These are phyloP conservation scores for Metschnikowia vanudenii DNA, from an alignment of 805 yeast genomes.

Conservation along the genomic window DNA sequence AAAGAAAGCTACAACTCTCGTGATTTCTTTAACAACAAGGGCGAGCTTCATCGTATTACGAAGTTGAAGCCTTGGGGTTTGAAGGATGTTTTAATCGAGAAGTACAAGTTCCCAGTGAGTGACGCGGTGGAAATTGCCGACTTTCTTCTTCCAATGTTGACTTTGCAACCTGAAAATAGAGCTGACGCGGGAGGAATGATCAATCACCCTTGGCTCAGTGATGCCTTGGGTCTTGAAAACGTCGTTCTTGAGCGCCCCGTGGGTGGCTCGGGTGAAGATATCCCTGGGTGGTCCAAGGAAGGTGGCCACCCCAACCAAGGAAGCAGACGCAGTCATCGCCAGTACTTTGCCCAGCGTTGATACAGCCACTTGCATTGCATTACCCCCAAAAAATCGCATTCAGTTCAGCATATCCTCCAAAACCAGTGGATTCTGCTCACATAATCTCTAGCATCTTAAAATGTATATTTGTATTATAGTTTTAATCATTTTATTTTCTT, in stretches of 20 bases:
- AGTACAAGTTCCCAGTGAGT: constrained; percentile 50
- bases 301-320: constrained; percentile 25
- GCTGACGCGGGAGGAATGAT: constrained; percentile 97
- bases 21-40: constrained; percentile 21
- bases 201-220: constrained; percentile 81
- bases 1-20: constrained; percentile 35
- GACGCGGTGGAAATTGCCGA: constrained; percentile 75
- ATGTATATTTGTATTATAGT: constrained; percentile 8
- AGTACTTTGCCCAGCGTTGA: constrained; percentile 7
- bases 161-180: constrained; percentile 71
- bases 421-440: constrained; percentile 1
- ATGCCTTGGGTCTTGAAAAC: constrained; percentile 73
- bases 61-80: constrained; percentile 53
- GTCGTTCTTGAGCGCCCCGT: constrained; percentile 69
- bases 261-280: constrained; percentile 82
- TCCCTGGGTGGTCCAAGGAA: constrained; percentile 87
- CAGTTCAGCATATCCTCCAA: constrained; percentile 1
- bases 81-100: constrained; percentile 47
- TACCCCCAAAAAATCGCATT: constrained; percentile 1
- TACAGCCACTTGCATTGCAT: neutral
- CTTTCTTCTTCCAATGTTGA: constrained; percentile 81
- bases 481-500: neutral
- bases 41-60: constrained; percentile 44
- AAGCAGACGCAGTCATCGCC: constrained; percentile 15
- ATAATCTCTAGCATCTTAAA: constrained; percentile 5